Base-by-base conservation (phyloP, 495 filamentous ascomycete species). In the Friedmanniomyces simplex region DNA sequence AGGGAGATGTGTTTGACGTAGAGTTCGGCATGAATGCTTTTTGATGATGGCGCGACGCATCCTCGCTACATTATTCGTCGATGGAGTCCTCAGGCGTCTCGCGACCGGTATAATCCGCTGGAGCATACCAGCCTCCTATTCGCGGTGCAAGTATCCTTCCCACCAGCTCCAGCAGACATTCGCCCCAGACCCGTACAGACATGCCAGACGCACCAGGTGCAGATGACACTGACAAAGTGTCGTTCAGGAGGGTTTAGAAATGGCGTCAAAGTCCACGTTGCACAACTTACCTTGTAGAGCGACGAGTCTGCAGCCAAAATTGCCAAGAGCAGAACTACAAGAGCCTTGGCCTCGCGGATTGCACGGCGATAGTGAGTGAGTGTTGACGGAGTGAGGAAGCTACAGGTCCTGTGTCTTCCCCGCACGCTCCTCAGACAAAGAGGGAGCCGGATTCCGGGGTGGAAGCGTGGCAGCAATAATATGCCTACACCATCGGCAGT, bases 81-180 rank as follows among this genome's bases (percentile, higher is more conserved):
- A n/a, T n/a, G n/a, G n/a, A n/a, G 16, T n/a, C 16, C 14, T n/a
- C 41, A 43, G 41, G 5, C 14, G 41, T 43, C 41, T 43, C 14
- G 41, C 20, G n/a, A n/a, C n/a, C n/a, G n/a, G n/a, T n/a, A n/a
- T n/a, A n/a, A n/a, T n/a, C n/a, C n/a, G n/a, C n/a, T n/a, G n/a
- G n/a, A n/a, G n/a, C n/a, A n/a, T n/a, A 37, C 8, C 34, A 37
- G 16, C 34, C 34, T 37, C 8, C 34, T 8, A 37, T 37, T 16
- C 16, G 34, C 34, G 8, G 16, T 79, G 59, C 1, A 72, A 76
- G n/a, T n/a, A n/a, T n/a, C n/a, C n/a, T n/a, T n/a, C n/a, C n/a
- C n/a, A n/a, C n/a, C n/a, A n/a, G n/a, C n/a, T n/a, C n/a, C n/a
- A n/a, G n/a, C n/a, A n/a, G n/a, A n/a, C n/a, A n/a, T n/a, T n/a